Conservation (phyloP, 2,329 filamentous ascomycete species). For the Fusarium scirpi region DNA sequence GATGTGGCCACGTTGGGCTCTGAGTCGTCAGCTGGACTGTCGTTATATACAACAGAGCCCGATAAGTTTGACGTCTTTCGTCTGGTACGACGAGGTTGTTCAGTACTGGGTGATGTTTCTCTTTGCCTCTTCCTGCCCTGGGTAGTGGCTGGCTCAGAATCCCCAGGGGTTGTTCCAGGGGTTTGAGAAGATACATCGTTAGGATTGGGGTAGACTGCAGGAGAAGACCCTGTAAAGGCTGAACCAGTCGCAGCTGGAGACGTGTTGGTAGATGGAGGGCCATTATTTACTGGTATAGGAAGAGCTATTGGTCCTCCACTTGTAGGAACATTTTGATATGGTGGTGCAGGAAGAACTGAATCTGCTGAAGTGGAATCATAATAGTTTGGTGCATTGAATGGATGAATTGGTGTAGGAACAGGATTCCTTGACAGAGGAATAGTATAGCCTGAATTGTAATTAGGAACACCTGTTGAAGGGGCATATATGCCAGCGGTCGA, state of each 20-base stretch:
- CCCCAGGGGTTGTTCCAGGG: background rate
- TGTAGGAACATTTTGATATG: background rate
- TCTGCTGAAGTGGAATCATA: background rate
- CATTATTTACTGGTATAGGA: background rate
- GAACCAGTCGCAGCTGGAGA: background rate
- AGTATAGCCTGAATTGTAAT: background rate
- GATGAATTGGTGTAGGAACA: background rate
- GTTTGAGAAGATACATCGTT: background rate
- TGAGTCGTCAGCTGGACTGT: background rate
- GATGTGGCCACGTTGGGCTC: background rate
- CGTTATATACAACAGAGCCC: background rate
- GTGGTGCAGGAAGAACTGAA: background rate
- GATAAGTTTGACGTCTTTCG: background rate
- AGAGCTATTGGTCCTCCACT: background rate
- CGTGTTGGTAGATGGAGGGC: background rate
- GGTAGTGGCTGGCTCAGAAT: background rate
- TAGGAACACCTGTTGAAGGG: background rate
- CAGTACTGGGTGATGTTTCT: background rate
- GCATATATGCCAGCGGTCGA: background rate
- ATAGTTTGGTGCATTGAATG: background rate
- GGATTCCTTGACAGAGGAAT: background rate
- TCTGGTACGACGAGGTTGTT: background rate
- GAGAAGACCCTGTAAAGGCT: background rate
- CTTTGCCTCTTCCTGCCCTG: conserved; percentile 4
- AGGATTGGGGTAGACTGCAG: background rate